Conservation (phyloP, 2,329 filamentous ascomycete genomes). For the Alternaria arborescens region DNA sequence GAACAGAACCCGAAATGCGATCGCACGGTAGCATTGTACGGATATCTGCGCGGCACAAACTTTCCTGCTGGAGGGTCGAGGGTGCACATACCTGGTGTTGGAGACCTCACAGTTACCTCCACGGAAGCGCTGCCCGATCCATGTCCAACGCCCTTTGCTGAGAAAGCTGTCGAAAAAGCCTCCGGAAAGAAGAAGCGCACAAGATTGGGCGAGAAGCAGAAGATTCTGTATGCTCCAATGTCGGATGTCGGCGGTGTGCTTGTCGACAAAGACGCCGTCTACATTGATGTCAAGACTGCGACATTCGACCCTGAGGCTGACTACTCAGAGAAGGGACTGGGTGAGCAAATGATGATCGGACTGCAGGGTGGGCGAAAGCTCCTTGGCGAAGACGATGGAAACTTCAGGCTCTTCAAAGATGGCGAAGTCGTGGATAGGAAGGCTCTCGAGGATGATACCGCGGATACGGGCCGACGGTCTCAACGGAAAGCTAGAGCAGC, state of each 20-base stretch:
- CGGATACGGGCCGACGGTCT: constrained; percentile 65
- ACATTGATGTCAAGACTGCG: constrained; percentile 76
- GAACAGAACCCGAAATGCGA: constrained; percentile 91
- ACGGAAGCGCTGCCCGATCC: constrained; percentile 93
- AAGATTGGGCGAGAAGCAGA: constrained; percentile 93
- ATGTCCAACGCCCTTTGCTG: constrained; percentile 91
- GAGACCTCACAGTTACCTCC: constrained; percentile 82
- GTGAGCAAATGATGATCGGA: constrained; percentile 92
- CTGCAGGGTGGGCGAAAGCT: constrained; percentile 84
- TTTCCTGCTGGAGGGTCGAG: constrained; percentile 85
- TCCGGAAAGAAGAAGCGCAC: constrained; percentile 82
- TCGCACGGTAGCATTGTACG: constrained; percentile 87
- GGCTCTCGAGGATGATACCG: constrained; percentile 62
- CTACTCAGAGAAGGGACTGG: constrained; percentile 81
- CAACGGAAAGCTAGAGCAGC: constrained; percentile 61
- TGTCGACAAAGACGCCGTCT: constrained; percentile 96
- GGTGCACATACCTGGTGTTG: constrained; percentile 91
- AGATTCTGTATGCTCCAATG: constrained; percentile 96
- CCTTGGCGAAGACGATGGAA: constrained; percentile 81
- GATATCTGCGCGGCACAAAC: constrained; percentile 93
- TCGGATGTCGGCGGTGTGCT: constrained; percentile 95
- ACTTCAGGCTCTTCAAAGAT: constrained; percentile 84
- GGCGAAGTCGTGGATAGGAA: constrained; percentile 69
- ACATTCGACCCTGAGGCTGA: constrained; percentile 75
- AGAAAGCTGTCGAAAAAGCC: constrained; percentile 84